Evolutionary conservation across 2,329 filamentous ascomycete genomes (phyloP).

Genomic region (Plectosphaerella plurivora): DNA sequence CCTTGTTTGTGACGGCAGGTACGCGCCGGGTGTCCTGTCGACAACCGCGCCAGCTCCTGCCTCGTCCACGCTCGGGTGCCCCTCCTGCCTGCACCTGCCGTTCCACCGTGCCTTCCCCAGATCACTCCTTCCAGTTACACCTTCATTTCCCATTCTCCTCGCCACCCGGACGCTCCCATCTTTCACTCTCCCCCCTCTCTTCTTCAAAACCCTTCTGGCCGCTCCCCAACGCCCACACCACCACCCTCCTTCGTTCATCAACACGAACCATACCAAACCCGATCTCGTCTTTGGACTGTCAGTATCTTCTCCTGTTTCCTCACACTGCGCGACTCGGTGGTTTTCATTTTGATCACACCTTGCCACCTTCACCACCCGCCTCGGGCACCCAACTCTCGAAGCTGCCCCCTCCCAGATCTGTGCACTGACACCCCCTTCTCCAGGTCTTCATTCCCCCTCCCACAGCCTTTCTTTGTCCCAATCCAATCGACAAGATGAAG

Average conservation of each 20-base stretch:
- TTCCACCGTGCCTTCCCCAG: not conserved
- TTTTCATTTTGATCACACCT: not conserved
- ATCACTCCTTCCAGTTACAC: not conserved
- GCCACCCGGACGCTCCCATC: conserved; percentile 11
- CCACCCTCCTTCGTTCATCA: not conserved
- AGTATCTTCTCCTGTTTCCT: not conserved
- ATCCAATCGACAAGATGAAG: conserved; percentile 46
- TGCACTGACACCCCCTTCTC: no score
- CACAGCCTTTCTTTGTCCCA: conserved; percentile 18
- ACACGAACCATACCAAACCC: no score
- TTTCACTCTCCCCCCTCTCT: conserved; percentile 17
- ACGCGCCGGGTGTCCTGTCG: not conserved
- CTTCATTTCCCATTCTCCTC: conserved; percentile 8
- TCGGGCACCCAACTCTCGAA: not conserved
- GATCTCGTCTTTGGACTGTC: no score
- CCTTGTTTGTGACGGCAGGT: not conserved
- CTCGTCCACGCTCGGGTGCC: no score
- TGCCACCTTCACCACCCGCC: not conserved
- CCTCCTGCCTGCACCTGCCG: not conserved
- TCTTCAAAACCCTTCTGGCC: conserved; percentile 3
- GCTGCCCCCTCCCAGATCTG: no score
- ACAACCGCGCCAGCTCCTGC: not conserved
- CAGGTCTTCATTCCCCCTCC: no score
- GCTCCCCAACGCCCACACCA: not conserved
- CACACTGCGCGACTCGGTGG: not conserved